These are phyloP conservation scores for Trichoderma reesei DNA, from an alignment of 495 filamentous ascomycete species.

Conservation along the genomic window DNA sequence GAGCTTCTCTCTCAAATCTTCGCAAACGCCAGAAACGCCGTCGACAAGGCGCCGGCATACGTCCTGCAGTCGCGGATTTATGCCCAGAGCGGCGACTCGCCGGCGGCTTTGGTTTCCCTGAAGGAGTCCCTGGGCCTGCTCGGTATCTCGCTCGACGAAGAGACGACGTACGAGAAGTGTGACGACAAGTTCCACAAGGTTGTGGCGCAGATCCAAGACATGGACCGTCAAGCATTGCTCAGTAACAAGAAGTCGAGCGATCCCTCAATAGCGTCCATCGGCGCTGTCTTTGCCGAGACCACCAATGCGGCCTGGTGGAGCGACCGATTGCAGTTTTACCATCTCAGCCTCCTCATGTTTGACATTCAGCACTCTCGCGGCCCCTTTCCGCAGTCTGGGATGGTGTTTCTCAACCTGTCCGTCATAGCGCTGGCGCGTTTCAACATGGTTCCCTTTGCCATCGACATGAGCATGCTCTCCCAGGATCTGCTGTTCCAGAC, in stretches of 20 bases:
- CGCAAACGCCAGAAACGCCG: constrained; percentile 49
- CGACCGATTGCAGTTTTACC: constrained; percentile 64
- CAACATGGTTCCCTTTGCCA: constrained; percentile 58
- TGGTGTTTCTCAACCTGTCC: constrained; percentile 66
- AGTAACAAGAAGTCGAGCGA: constrained; percentile 43
- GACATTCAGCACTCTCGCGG: constrained; percentile 56
- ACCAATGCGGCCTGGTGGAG: constrained; percentile 78
- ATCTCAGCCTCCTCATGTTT: constrained; percentile 61
- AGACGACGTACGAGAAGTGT: constrained; percentile 63
- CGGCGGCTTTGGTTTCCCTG: constrained; percentile 56
- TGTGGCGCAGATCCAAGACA: constrained; percentile 46
- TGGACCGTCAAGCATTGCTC: constrained; percentile 45
- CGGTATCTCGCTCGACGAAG: constrained; percentile 51
- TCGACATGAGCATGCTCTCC: constrained; percentile 52
- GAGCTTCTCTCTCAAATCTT: constrained; percentile 56
- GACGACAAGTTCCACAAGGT: constrained; percentile 59
- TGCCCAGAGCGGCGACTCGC: constrained; percentile 59
- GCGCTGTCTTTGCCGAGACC: constrained; percentile 66
- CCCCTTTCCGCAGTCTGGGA: constrained; percentile 61
- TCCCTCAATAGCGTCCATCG: constrained; percentile 51
- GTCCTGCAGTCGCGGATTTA: constrained; percentile 69
- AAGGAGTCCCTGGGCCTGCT: constrained; percentile 58
- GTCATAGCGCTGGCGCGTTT: constrained; percentile 66
- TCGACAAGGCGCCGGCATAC: constrained; percentile 71
- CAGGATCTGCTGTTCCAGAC: constrained; percentile 57